Evolutionary conservation across 2,329 filamentous ascomycete species (phyloP).

Genomic region (Penicillium sp.): DNA sequence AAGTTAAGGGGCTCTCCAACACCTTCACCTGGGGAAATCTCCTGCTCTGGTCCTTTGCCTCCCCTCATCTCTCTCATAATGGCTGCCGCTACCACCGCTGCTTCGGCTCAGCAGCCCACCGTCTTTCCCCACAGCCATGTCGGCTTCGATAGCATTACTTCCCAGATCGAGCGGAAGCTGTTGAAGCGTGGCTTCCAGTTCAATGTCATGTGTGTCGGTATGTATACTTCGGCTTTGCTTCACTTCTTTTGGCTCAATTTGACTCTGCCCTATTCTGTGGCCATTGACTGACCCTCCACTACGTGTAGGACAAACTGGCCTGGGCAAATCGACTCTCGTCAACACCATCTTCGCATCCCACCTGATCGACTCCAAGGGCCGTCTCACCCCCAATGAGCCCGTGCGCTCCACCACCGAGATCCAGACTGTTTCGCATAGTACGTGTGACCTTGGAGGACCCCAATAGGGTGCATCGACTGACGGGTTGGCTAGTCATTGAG

Average conservation of each 20-base stretch:
- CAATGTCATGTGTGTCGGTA: conserved; percentile 99
- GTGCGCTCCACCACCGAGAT: conserved; percentile 97
- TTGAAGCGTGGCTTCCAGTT: conserved; percentile 99
- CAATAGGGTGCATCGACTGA: conserved; percentile 14
- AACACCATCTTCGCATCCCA: conserved; percentile 99
- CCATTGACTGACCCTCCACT: conserved; percentile 32
- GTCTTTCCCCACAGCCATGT: conserved; percentile 95
- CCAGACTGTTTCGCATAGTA: conserved; percentile 88
- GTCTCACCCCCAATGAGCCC: conserved; percentile 85
- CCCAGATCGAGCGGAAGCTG: conserved; percentile 98
- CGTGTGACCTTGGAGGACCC: conserved; percentile 20
- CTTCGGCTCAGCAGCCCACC: conserved; percentile 43
- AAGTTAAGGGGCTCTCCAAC: conserved; percentile 17
- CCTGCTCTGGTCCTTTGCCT: conserved; percentile 3
- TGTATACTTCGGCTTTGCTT: conserved; percentile 43
- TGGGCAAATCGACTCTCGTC: conserved; percentile 98
- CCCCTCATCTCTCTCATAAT: conserved; percentile 48
- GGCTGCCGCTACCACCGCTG: conserved; percentile 64
- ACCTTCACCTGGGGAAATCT: conserved; percentile 16
- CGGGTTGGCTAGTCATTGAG: conserved; percentile 68
- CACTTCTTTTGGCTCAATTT: background rate
- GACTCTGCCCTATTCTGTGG: background rate
- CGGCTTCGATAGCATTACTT: conserved; percentile 99
- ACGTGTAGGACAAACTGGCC: conserved; percentile 82
- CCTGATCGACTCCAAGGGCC: conserved; percentile 98